A percentile compares a stretch with the other conserved stretches of the same genome.
These are phyloP conservation scores for Gaillardinia entomophila DNA, from an alignment of 805 yeast genomes.

Conservation along the genomic window DNA sequence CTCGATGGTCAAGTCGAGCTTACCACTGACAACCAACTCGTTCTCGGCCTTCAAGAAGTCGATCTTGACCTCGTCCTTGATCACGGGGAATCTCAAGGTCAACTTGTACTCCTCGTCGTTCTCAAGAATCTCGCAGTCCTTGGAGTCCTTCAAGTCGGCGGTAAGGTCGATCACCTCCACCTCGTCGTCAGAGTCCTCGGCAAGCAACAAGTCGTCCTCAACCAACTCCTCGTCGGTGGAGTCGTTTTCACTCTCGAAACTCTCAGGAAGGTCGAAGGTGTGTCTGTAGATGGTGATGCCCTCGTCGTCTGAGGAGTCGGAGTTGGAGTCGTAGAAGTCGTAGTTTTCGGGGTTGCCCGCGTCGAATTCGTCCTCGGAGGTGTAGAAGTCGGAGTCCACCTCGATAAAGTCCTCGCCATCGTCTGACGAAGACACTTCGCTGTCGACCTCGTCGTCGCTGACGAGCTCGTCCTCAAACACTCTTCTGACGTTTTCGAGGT, in stretches of 20 bases:
- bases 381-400: conserved; percentile 22
- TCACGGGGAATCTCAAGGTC: conserved; percentile 35
- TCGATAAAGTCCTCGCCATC: conserved; percentile 21
- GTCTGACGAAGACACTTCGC: conserved; percentile 12
- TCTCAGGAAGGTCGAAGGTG: conserved; percentile 33
- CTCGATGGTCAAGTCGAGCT: conserved; percentile 24
- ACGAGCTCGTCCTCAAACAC: conserved; percentile 27
- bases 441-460: conserved; percentile 21
- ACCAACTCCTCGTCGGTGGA: conserved; percentile 33
- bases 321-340: conserved; percentile 15
- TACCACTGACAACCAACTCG: conserved; percentile 36
- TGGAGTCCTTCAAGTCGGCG: conserved; percentile 35
- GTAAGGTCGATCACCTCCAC: conserved; percentile 34
- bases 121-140: conserved; percentile 37
- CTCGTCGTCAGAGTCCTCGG: conserved; percentile 26
- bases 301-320: conserved; percentile 30
- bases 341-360: conserved; percentile 17
- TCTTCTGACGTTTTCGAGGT: conserved; percentile 32
- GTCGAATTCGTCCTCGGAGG: conserved; percentile 14
- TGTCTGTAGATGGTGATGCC: conserved; percentile 39
- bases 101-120: conserved; percentile 35
- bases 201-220: conserved; percentile 16
- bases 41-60: conserved; percentile 35
- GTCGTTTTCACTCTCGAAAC: conserved; percentile 25
- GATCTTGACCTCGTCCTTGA: conserved; percentile 34